Evolutionary conservation across 225 moss, liverwort and hornwort genomes (phyloP).

Genomic region (Rhytidiadelphus loreus): DNA sequence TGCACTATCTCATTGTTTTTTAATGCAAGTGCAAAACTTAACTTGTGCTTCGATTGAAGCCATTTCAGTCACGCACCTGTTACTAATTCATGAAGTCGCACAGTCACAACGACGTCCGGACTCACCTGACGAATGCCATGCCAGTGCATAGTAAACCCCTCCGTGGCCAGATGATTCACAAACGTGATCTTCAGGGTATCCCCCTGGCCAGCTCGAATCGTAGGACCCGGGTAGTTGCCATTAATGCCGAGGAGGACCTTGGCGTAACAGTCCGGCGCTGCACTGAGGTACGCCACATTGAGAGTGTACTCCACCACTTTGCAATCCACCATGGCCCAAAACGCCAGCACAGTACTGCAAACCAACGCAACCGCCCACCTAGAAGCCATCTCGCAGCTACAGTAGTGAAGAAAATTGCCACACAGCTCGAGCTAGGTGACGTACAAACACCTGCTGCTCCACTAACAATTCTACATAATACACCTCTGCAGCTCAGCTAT

Average conservation of each 20-base stretch:
- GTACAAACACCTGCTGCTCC: not conserved
- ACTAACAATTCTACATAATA: too few relatives aligned
- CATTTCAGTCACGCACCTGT: not conserved
- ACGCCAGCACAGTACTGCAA: not conserved
- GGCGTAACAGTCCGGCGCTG: conserved; percentile 56
- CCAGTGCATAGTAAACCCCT: conserved; percentile 68
- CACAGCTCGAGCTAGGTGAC: not conserved
- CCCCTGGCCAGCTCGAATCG: conserved; percentile 6
- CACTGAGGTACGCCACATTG: conserved; percentile 10
- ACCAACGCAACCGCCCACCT: not conserved
- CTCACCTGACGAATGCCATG: conserved; percentile 70
- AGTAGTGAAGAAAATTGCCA: not conserved
- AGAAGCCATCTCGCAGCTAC: not conserved
- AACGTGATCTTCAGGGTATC: conserved; percentile 37
- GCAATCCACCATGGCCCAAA: not conserved
- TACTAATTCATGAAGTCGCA: not conserved
- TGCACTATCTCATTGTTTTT: not conserved
- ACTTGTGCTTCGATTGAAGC: not conserved
- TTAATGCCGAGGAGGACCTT: conserved; percentile 58
- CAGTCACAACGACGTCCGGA: not conserved
- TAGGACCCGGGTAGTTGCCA: conserved; percentile 46
- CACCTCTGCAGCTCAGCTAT: not conserved
- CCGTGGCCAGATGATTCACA: conserved; percentile 39
- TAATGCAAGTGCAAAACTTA: too few relatives aligned
- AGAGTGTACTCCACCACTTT: not conserved